Percentiles rank a stretch among this genome's conserved stretches.
These are phyloP conservation scores for Fusarium sterilihyphosum DNA, from an alignment of 2,329 filamentous ascomycete genomes.

Conservation along the genomic window DNA sequence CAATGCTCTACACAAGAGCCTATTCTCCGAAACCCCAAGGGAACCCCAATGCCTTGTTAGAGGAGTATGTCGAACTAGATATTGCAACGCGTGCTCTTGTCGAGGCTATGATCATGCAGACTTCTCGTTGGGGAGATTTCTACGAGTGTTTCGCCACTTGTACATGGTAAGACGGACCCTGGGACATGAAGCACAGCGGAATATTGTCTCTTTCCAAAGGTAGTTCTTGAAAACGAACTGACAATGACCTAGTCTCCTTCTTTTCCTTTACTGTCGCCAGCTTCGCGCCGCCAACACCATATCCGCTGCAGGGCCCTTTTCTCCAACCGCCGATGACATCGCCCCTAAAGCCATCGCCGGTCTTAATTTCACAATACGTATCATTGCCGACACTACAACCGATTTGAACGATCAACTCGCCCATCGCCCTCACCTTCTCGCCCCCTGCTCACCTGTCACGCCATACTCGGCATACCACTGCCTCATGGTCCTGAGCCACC, in stretches of 20 bases:
- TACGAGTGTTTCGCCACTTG: slow-evolving; percentile 50
- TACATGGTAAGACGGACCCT: slow-evolving; percentile 43
- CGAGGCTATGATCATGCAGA: slow-evolving; percentile 48
- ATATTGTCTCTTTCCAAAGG: not conserved
- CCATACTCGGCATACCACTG: slow-evolving; percentile 50
- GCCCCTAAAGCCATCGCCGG: slow-evolving; percentile 49
- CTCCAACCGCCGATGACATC: slow-evolving; percentile 41
- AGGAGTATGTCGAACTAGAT: slow-evolving; percentile 48
- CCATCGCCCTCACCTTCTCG: slow-evolving; percentile 45
- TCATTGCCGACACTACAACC: slow-evolving; percentile 49
- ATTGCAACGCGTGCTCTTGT: slow-evolving; percentile 45
- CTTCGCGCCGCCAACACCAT: slow-evolving; percentile 43
- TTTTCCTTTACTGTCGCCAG: slow-evolving; percentile 49
- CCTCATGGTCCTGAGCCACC: slow-evolving; percentile 47
- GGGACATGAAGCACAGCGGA: not conserved
- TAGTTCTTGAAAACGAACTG: not conserved
- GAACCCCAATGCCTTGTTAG: slow-evolving; percentile 32
- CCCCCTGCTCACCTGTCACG: slow-evolving; percentile 48
- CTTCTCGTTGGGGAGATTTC: slow-evolving; percentile 49
- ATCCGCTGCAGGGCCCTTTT: slow-evolving; percentile 28
- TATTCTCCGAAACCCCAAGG: slow-evolving; percentile 36
- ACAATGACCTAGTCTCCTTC: slow-evolving; percentile 42
- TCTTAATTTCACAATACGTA: slow-evolving; percentile 51
- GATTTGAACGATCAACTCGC: slow-evolving; percentile 49
- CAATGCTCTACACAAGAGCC: slow-evolving; percentile 48